Base-by-base conservation (phyloP, 768 basidiomycete genomes). In the Candolleomyces efflorescens region DNA sequence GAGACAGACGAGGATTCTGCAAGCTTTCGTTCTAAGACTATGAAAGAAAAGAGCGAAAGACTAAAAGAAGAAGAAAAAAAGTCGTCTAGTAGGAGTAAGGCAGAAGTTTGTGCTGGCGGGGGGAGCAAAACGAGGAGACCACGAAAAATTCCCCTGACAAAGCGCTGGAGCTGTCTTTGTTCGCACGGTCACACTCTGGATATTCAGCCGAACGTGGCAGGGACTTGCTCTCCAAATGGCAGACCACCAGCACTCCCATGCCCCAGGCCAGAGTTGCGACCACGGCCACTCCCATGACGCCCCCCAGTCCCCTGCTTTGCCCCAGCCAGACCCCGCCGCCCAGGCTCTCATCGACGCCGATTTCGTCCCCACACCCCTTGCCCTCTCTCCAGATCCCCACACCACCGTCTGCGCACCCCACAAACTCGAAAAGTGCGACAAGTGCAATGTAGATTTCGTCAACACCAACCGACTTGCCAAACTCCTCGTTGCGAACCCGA, bases 281-380 rank as follows among this genome's bases (percentile, higher is more conserved):
- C 78, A 78, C 63, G 72, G 73, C 15, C 78, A 77, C 64, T 74
- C 74, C 13, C 83, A 84, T 61, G 76, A 75, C 70, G 71, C 68
- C 3, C 78, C 76, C 2, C 74, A 68, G 38, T 73, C 70, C 26
- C 72, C 68, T 69, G 5, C 81, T 75, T 0, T 73, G 53, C 82
- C 82, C 0, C 68, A 76, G n/a, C 77, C 84, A 17, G 90, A 92
- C 68, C 89, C 90, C 0, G 74, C 79, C 32, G 75, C 90, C 63
- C 90, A 89, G 63, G 89, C 88, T 0, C 71, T 86, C 62, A 90
- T 93, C 51, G 92, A 93, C 64, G 82, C 82, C 49, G 84, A 85
- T 68, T 92, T 84, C 69, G 66, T 69, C 7, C 83, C 83, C 10
- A 79, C 87, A 27, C 70, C 81, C 47, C 69, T 92, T 50, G 71